Evolutionary conservation across 768 basidiomycete species (phyloP).

Genomic region (Coprinopsis sp.): DNA sequence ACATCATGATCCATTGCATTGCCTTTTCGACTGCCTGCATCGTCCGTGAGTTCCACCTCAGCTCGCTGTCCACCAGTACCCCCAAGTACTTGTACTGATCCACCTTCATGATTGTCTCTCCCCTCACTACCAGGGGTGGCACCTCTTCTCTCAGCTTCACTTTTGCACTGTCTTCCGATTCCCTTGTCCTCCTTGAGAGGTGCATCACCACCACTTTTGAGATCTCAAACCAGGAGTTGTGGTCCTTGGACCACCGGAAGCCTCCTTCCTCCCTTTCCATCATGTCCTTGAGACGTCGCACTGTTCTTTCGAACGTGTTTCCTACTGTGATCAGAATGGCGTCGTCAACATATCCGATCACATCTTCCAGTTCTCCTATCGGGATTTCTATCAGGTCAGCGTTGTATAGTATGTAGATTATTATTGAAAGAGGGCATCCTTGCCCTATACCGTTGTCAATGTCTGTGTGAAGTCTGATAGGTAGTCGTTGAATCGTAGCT

Average conservation of each 20-base stretch:
- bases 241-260: constrained; percentile 20
- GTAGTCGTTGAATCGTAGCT: constrained; percentile 21
- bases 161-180: neutral
- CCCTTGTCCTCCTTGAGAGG: constrained; percentile 9
- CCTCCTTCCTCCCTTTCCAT: constrained; percentile 20
- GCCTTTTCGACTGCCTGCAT: constrained; percentile 10
- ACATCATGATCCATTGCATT: constrained; percentile 10
- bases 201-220: constrained; percentile 26
- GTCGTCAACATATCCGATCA: constrained; percentile 28
- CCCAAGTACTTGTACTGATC: constrained; percentile 23
- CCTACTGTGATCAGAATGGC: constrained; percentile 20
- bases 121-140: constrained; percentile 6
- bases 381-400: constrained; percentile 13
- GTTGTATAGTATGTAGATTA: constrained; percentile 23
- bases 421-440: constrained; percentile 22
- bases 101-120: constrained; percentile 9
- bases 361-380: constrained; percentile 5
- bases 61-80: constrained; percentile 17
- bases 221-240: constrained; percentile 27
- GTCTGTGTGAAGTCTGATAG: constrained; percentile 13
- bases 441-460: constrained; percentile 22
- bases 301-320: constrained; percentile 15
- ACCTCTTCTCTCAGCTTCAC: neutral
- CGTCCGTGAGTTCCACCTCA: constrained; percentile 12
- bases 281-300: constrained; percentile 19